A percentile compares a stretch with the other conserved stretches of the same genome.
Conservation (phyloP, 306 rosid species). For the Cucumis hystrix region DNA sequence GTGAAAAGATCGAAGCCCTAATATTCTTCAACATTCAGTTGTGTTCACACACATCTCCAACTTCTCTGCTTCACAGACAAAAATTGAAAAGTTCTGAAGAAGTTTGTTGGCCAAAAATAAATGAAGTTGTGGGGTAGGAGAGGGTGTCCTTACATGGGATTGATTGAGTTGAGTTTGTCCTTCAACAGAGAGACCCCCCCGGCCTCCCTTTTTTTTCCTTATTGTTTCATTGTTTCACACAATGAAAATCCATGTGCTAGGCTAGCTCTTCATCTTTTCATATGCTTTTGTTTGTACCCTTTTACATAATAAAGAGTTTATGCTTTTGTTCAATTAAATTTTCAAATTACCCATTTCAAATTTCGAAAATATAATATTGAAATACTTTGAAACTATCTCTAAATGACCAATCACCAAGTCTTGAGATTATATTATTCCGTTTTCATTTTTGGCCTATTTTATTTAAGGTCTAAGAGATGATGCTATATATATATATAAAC, state of each 20-base stretch:
- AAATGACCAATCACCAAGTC: no score
- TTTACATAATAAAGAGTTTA: background rate
- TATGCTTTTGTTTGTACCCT: background rate
- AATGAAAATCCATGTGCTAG: background rate
- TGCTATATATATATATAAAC: no score
- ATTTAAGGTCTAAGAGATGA: no score
- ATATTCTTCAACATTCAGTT: background rate
- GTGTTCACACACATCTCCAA: background rate
- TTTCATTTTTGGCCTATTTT: no score
- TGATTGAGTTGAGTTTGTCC: conserved; percentile 2
- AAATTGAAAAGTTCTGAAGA: background rate
- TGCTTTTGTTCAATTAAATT: background rate
- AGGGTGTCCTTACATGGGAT: background rate
- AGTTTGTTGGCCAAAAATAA: conserved; percentile 3
- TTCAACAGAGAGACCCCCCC: background rate
- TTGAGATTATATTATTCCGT: no score
- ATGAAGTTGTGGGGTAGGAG: background rate
- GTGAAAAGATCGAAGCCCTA: background rate
- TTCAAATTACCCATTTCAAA: background rate
- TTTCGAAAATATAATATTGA: no score
- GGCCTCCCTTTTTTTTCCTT: background rate
- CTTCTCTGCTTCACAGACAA: background rate
- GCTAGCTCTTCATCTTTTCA: background rate
- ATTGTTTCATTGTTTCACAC: background rate
- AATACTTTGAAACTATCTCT: no score